A percentile compares a stretch with the other conserved stretches of the same genome.
phyloP scores from a whole-genome alignment of 257 asterid species.

The Agastache rugosa region DNA sequence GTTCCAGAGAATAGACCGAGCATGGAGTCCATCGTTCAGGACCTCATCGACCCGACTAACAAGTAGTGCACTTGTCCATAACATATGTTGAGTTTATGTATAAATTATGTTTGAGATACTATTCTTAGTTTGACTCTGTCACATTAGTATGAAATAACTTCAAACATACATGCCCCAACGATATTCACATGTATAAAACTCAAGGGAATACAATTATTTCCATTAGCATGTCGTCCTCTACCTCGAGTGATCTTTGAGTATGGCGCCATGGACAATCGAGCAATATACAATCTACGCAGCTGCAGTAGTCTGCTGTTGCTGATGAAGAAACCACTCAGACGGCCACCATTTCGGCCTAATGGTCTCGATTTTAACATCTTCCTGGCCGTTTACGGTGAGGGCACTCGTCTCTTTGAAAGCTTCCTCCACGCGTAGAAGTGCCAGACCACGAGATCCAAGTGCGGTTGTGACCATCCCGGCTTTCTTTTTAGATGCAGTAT shows the following conservation, averaged over 20 bases:
- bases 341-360: conserved; percentile 93
- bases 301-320: conserved; percentile 47
- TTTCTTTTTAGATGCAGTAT: conserved; percentile 57
- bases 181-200: background rate
- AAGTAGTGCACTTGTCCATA: background rate
- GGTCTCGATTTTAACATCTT: conserved; percentile 64
- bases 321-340: conserved; percentile 62
- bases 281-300: conserved; percentile 41
- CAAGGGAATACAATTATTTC: conserved; percentile 18
- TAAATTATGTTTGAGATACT: background rate
- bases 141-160: background rate
- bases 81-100: background rate
- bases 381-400: conserved; percentile 57
- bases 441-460: conserved; percentile 74
- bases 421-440: conserved; percentile 66
- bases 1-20: conserved; percentile 71
- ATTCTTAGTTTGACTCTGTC: background rate
- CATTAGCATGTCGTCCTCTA: background rate
- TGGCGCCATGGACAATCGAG: background rate
- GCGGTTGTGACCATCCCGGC: conserved; percentile 76
- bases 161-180: background rate
- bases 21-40: conserved; percentile 61
- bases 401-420: conserved; percentile 55
- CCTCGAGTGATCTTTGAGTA: background rate
- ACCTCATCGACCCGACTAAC: conserved; percentile 36